Conservation (phyloP, 1,284 basidiomycete genomes). For the Cryptococcus sp. region DNA sequence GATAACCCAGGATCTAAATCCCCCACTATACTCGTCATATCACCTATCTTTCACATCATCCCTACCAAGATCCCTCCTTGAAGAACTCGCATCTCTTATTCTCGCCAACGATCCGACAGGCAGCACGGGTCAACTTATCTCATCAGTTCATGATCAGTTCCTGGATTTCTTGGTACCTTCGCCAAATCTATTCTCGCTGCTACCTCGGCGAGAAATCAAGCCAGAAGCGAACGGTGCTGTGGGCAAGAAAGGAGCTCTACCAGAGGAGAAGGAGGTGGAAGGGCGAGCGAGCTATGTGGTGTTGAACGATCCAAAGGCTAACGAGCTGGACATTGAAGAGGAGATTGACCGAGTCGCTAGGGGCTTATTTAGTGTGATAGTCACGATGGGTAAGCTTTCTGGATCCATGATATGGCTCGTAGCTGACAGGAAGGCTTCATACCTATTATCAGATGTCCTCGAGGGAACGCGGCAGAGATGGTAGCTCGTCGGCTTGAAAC, state of each 20-base stretch:
- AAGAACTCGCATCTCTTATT: conserved; percentile 86
- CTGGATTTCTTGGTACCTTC: conserved; percentile 95
- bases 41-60: conserved; percentile 95
- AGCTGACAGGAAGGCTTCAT: conserved; percentile 63
- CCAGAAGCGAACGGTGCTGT: conserved; percentile 20
- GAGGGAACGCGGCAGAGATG: conserved; percentile 98
- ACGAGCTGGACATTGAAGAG: conserved; percentile 85
- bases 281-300: conserved; percentile 64
- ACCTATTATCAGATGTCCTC: conserved; percentile 89
- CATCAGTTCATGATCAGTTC: conserved; percentile 88
- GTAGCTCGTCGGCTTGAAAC: conserved; percentile 91
- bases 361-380: conserved; percentile 90
- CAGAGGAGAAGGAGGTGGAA: conserved; percentile 38
- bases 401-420: not conserved
- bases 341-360: conserved; percentile 89
- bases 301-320: conserved; percentile 86
- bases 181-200: conserved; percentile 85
- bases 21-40: conserved; percentile 84
- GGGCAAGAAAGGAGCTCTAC: conserved; percentile 20
- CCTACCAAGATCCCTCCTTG: conserved; percentile 77
- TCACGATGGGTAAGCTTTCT: conserved; percentile 65
- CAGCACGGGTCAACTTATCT: conserved; percentile 73
- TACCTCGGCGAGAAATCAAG: conserved; percentile 53
- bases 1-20: conserved; percentile 58
- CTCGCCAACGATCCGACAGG: conserved; percentile 60